A percentile compares a stretch with the other conserved stretches of the same genome.
Evolutionary conservation across 306 rosid genomes (phyloP).

Genomic region (Gynostemma pentaphyllum): DNA sequence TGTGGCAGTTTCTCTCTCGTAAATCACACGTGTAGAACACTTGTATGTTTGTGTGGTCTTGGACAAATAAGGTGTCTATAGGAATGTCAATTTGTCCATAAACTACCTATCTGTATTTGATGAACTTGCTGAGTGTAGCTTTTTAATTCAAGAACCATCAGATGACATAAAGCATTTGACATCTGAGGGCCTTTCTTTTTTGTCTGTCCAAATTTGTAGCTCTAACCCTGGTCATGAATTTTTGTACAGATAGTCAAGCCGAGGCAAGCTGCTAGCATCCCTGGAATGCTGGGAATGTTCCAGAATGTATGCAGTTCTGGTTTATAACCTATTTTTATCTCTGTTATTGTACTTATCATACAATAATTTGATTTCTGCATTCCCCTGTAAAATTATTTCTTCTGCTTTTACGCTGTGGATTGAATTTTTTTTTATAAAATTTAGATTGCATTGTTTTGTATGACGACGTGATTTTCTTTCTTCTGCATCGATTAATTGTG

Average conservation of each 20-base stretch:
- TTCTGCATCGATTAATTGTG: neutral
- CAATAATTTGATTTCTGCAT: neutral
- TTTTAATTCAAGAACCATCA: neutral
- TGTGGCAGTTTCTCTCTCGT: neutral
- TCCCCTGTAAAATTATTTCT: too few species aligned
- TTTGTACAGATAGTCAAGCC: slow-evolving; percentile 88
- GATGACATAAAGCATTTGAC: neutral
- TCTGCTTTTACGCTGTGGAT: too few species aligned
- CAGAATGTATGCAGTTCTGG: slow-evolving; percentile 61
- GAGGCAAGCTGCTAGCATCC: slow-evolving; percentile 98
- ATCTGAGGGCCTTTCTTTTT: neutral
- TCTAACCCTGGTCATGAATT: slow-evolving; percentile 8
- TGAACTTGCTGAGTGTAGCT: neutral
- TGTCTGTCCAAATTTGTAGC: neutral
- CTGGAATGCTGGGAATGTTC: slow-evolving; percentile 99
- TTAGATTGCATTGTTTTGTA: neutral
- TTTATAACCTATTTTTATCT: neutral
- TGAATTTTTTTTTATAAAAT: neutral
- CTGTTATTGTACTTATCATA: neutral
- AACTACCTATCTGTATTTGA: neutral
- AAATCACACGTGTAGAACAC: too few species aligned
- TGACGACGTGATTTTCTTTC: too few species aligned
- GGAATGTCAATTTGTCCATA: neutral
- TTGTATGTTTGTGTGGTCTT: neutral
- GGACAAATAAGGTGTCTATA: neutral